These are phyloP conservation scores for Saccharomycopsis vini DNA, from an alignment of 805 yeast species.

Conservation along the genomic window DNA sequence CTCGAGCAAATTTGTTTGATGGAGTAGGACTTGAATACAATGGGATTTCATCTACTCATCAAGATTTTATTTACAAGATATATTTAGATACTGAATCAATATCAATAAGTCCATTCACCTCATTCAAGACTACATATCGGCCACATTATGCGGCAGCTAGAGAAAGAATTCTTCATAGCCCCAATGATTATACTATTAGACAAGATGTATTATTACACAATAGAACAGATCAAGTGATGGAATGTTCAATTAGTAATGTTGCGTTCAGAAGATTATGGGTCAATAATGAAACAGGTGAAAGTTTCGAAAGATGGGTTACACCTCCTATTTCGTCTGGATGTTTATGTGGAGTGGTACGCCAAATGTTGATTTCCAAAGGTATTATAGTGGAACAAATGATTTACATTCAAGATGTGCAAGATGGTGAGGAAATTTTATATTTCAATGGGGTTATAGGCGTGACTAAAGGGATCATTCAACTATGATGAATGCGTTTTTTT, in stretches of 20 bases:
- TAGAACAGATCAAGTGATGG: slow-evolving; percentile 53
- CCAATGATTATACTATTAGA: slow-evolving; percentile 25
- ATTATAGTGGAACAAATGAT: slow-evolving; percentile 47
- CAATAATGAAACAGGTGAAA: slow-evolving; percentile 19
- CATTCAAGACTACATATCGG: slow-evolving; percentile 79
- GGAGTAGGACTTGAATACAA: slow-evolving; percentile 23
- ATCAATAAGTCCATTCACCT: slow-evolving; percentile 63
- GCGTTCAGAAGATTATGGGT: slow-evolving; percentile 46
- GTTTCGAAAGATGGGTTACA: slow-evolving; percentile 59
- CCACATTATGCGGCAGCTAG: slow-evolving; percentile 57
- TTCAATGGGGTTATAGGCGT: slow-evolving; percentile 84
- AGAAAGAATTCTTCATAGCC: slow-evolving; percentile 30
- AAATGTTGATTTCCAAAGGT: slow-evolving; percentile 46
- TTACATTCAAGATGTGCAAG: slow-evolving; percentile 34
- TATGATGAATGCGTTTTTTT: too few species aligned
- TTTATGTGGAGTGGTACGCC: slow-evolving; percentile 74
- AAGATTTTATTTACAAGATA: slow-evolving; percentile 51
- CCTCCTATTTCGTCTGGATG: slow-evolving; percentile 77
- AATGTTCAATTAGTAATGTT: slow-evolving; percentile 75
- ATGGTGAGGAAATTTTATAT: slow-evolving; percentile 64
- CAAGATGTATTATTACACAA: slow-evolving; percentile 62
- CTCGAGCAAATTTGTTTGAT: slow-evolving; percentile 21
- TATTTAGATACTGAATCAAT: slow-evolving; percentile 49
- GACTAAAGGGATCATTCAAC: slow-evolving; percentile 45
- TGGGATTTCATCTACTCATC: too few species aligned